Percentiles rank a stretch among this genome's conserved stretches.
Evolutionary conservation across 306 rosid genomes (phyloP).

Genomic region (Dryas alaskensis): DNA sequence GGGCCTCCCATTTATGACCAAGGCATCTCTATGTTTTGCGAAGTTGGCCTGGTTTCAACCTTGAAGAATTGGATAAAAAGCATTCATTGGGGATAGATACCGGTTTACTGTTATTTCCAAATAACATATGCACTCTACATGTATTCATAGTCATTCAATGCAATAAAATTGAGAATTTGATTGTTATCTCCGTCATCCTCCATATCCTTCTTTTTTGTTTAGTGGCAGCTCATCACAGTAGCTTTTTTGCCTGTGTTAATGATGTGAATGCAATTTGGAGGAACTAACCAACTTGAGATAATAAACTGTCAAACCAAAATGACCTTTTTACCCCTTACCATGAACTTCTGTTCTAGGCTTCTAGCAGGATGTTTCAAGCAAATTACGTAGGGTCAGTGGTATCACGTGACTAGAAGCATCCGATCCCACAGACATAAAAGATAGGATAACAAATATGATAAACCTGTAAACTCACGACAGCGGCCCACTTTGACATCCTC

Average conservation of each 20-base stretch:
- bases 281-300: background rate
- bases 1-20: constrained; percentile 35
- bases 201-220: too few species aligned
- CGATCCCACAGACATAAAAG: constrained; percentile 15
- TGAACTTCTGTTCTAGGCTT: background rate
- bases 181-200: background rate
- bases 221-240: too few species aligned
- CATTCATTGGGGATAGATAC: constrained; percentile 4
- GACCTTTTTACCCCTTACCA: background rate
- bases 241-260: background rate
- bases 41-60: constrained; percentile 35
- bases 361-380: background rate
- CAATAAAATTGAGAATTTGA: constrained; percentile 7
- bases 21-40: constrained; percentile 26
- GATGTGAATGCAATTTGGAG: background rate
- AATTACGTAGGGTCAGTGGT: background rate
- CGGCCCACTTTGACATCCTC: constrained; percentile 16
- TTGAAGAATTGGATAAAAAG: constrained; percentile 16
- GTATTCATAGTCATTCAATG: constrained; percentile 8
- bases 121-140: constrained; percentile 5
- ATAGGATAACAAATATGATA: constrained; percentile 30
- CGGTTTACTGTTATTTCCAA: constrained; percentile 13
- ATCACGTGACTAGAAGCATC: too few species aligned
- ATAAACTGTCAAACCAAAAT: background rate
- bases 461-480: background rate